Evolutionary conservation across 805 yeast species (phyloP).

Genomic region (Yarrowia keelungensis): DNA sequence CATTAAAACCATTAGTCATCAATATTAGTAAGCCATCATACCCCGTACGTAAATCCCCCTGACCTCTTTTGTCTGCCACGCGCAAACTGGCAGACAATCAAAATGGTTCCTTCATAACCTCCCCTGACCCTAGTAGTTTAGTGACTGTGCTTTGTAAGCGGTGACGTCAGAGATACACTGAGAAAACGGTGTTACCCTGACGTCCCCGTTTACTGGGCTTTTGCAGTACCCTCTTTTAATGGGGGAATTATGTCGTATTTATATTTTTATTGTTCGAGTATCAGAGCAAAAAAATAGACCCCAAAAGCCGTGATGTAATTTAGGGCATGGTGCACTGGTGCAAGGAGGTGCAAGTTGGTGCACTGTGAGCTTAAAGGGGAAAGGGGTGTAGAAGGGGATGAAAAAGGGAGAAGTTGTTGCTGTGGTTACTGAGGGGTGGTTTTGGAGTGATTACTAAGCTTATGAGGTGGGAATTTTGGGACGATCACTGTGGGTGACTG

Average conservation of each 20-base stretch:
- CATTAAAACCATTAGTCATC: too few relatives aligned
- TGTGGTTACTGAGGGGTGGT: neutral
- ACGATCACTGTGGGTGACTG: too few relatives aligned
- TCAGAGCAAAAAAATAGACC: neutral
- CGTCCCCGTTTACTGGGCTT: too few relatives aligned
- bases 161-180: too few relatives aligned
- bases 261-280: neutral
- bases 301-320: slow-evolving; percentile 11
- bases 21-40: too few relatives aligned
- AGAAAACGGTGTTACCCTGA: too few relatives aligned
- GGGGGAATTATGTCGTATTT: neutral
- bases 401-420: neutral
- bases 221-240: too few relatives aligned
- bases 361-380: neutral
- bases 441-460: too few relatives aligned
- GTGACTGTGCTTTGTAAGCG: too few relatives aligned
- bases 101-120: slow-evolving; percentile 6
- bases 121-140: slow-evolving; percentile 3
- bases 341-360: slow-evolving; percentile 7
- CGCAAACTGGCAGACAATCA: slow-evolving; percentile 16
- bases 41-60: too few relatives aligned
- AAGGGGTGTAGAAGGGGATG: neutral
- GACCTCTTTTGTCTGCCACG: neutral
- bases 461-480: too few relatives aligned
- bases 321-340: slow-evolving; percentile 11